Conservation (phyloP, 805 yeast genomes). For the Candida adriatica region DNA sequence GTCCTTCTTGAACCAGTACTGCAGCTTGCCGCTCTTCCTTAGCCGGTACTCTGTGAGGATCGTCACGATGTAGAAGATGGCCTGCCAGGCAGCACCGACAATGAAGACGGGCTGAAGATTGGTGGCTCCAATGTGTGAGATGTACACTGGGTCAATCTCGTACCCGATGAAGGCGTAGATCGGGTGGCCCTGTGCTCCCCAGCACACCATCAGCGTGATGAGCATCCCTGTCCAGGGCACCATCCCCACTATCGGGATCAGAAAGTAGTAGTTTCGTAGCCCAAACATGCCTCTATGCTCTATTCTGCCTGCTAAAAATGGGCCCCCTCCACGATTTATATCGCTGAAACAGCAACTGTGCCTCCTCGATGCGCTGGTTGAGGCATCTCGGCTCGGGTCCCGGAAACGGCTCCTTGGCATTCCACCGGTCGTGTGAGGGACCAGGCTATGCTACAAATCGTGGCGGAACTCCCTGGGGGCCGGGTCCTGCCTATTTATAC, state of each 20-base stretch:
- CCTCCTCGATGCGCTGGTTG: too few species aligned
- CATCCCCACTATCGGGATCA: conserved; percentile 60
- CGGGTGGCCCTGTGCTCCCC: conserved; percentile 82
- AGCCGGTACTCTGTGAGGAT: conserved; percentile 56
- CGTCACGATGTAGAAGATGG: conserved; percentile 61
- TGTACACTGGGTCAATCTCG: conserved; percentile 51
- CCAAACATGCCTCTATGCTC: too few species aligned
- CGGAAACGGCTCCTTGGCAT: too few species aligned
- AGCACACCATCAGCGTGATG: conserved; percentile 64
- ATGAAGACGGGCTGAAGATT: conserved; percentile 80
- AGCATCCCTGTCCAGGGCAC: conserved; percentile 91
- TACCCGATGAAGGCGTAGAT: conserved; percentile 47
- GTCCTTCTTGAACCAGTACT: conserved; percentile 32
- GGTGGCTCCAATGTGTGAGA: conserved; percentile 87
- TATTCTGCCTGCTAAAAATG: too few species aligned
- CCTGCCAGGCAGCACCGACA: conserved; percentile 70
- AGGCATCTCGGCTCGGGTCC: too few species aligned
- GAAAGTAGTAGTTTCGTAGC: conserved; percentile 35
- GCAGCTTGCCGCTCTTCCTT: conserved; percentile 46
- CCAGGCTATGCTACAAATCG: too few species aligned
- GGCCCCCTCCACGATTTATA: too few species aligned
- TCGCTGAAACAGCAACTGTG: too few species aligned
- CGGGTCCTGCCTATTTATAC: too few species aligned
- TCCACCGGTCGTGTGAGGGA: too few species aligned
- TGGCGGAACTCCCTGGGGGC: too few species aligned